Conservation (phyloP, 208 protist species). For the Acanthamoeba castellanii region DNA sequence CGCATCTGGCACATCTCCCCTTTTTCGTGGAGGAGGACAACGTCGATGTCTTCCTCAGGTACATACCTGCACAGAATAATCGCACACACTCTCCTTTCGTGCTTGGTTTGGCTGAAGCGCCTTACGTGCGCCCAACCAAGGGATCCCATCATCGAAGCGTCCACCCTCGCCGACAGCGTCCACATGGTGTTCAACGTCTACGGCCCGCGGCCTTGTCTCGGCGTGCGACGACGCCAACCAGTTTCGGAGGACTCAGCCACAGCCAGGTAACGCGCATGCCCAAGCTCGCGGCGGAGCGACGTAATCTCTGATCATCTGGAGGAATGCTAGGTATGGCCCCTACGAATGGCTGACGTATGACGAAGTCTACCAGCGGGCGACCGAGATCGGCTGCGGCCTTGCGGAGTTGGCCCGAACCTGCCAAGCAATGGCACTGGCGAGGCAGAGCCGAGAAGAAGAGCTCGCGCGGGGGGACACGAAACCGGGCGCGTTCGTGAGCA, state of each 20-base stretch:
- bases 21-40: background rate
- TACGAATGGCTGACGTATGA: constrained; percentile 9
- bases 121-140: background rate
- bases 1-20: background rate
- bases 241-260: background rate
- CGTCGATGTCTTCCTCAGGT: constrained; percentile 24
- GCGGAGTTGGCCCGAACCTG: background rate
- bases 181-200: background rate
- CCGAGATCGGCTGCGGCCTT: background rate
- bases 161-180: background rate
- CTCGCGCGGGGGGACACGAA: background rate
- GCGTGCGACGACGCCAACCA: background rate
- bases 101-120: background rate
- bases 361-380: background rate
- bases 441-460: background rate
- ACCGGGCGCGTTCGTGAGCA: constrained; percentile 40
- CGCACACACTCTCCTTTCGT: background rate
- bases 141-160: constrained; percentile 8
- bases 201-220: background rate
- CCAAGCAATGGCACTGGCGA: background rate
- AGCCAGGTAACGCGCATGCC: too few species aligned
- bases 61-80: background rate
- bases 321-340: background rate
- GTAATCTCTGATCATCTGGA: too few species aligned
- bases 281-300: too few species aligned